Conservation (phyloP, 768 basidiomycete genomes). For the Daedaleopsis sinensis region DNA sequence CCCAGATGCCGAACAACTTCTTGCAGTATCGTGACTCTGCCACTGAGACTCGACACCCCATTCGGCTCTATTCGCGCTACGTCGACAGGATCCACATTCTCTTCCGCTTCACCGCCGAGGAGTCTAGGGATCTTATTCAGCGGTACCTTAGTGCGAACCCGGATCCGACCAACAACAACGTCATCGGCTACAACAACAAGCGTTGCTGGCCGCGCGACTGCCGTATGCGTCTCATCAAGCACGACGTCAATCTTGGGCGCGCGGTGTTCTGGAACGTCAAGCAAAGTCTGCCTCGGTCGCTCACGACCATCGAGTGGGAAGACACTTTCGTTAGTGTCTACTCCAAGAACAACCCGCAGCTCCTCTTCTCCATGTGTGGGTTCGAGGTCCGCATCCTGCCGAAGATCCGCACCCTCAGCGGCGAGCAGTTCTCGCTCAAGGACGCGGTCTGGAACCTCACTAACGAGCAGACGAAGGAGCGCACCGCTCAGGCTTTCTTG, state of each 20-base stretch:
- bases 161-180: slow-evolving; percentile 98
- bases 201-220: slow-evolving; percentile 99
- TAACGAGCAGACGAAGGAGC: slow-evolving; percentile 96
- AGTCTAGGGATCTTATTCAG: slow-evolving; percentile 96
- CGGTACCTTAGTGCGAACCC: slow-evolving; percentile 97
- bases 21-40: slow-evolving; percentile 94
- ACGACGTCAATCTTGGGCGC: slow-evolving; percentile 97
- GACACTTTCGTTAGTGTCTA: slow-evolving; percentile 97
- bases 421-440: slow-evolving; percentile 96
- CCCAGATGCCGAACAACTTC: slow-evolving; percentile 98
- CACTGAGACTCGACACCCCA: slow-evolving; percentile 97
- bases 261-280: slow-evolving; percentile 99
- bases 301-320: slow-evolving; percentile 99
- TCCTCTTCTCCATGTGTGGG: slow-evolving; percentile 98
- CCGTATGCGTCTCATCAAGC: slow-evolving; percentile 98
- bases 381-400: slow-evolving; percentile 98
- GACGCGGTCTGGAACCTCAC: slow-evolving; percentile 97
- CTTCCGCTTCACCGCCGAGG: slow-evolving; percentile 97
- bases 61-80: slow-evolving; percentile 96
- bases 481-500: slow-evolving; percentile 96
- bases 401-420: slow-evolving; percentile 92
- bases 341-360: slow-evolving; percentile 96
- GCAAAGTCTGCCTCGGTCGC: slow-evolving; percentile 90
- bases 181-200: slow-evolving; percentile 99
- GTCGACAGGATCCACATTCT: slow-evolving; percentile 94